A percentile compares a stretch with the other conserved stretches of the same genome.
Evolutionary conservation across 2,329 filamentous ascomycete genomes (phyloP).

Genomic region (Pseudocercospora fuligena): DNA sequence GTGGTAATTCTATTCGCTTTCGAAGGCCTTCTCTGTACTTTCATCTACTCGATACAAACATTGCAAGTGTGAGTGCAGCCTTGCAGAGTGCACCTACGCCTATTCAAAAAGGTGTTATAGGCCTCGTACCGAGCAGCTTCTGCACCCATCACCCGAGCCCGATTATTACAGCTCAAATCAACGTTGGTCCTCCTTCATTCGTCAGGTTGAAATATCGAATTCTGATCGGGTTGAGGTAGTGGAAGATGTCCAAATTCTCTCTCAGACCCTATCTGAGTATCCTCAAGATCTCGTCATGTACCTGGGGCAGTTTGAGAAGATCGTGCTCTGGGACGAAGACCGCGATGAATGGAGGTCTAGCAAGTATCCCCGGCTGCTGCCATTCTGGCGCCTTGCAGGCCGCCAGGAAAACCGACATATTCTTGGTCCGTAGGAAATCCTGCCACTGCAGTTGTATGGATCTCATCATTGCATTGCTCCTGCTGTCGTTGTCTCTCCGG

Average conservation of each 20-base stretch:
- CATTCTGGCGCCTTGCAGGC: background rate
- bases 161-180: background rate
- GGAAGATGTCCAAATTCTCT: background rate
- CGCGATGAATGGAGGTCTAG: background rate
- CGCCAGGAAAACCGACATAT: background rate
- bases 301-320: background rate
- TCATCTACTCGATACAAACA: background rate
- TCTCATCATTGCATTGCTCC: background rate
- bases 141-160: no score
- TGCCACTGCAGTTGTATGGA: background rate
- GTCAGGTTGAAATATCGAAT: background rate
- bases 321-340: background rate
- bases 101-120: no score
- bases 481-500: background rate
- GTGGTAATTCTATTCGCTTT: background rate
- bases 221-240: background rate
- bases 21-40: no score
- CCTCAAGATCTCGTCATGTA: background rate
- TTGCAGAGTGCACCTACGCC: no score
- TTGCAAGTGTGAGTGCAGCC: background rate
- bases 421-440: background rate
- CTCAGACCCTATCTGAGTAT: background rate
- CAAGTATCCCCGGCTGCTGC: background rate
- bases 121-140: no score
- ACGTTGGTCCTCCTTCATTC: background rate